Percentiles rank a stretch among this genome's conserved stretches.
These are phyloP conservation scores for Candida pseudoviswanathii DNA, from an alignment of 1,139 yeast species.

Conservation along the genomic window DNA sequence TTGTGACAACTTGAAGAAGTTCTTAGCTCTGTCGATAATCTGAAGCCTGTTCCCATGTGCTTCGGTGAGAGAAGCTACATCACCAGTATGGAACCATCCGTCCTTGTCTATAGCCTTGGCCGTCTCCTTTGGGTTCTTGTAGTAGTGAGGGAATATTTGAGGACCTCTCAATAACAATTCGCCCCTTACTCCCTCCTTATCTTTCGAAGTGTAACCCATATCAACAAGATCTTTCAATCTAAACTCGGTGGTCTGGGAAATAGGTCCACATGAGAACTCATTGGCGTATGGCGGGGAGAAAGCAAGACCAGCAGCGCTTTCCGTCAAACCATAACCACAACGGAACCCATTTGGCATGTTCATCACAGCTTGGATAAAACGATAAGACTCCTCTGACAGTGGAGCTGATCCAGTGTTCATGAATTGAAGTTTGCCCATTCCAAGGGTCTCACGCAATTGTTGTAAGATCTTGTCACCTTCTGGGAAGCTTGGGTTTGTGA, in stretches of 20 bases:
- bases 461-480: conserved; percentile 33
- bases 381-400: conserved; percentile 40
- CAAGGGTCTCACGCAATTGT: conserved; percentile 35
- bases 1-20: conserved; percentile 46
- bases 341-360: conserved; percentile 31
- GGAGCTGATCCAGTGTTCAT: conserved; percentile 47
- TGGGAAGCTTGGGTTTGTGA: conserved; percentile 20
- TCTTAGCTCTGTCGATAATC: conserved; percentile 45
- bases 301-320: conserved; percentile 45
- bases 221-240: conserved; percentile 41
- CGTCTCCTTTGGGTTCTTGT: conserved; percentile 42
- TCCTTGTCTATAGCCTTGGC: conserved; percentile 53
- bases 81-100: conserved; percentile 50
- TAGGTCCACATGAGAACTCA: conserved; percentile 45
- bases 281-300: conserved; percentile 27
- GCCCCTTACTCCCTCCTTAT: conserved; percentile 41
- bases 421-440: conserved; percentile 31
- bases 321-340: conserved; percentile 51
- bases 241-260: conserved; percentile 36
- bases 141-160: conserved; percentile 39
- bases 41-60: conserved; percentile 24
- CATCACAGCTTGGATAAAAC: conserved; percentile 40
- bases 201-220: conserved; percentile 34
- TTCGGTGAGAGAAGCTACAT: conserved; percentile 33
- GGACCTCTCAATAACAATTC: conserved; percentile 43